Conservation (phyloP, 1,284 basidiomycete genomes). For the Trichosporon sp. region DNA sequence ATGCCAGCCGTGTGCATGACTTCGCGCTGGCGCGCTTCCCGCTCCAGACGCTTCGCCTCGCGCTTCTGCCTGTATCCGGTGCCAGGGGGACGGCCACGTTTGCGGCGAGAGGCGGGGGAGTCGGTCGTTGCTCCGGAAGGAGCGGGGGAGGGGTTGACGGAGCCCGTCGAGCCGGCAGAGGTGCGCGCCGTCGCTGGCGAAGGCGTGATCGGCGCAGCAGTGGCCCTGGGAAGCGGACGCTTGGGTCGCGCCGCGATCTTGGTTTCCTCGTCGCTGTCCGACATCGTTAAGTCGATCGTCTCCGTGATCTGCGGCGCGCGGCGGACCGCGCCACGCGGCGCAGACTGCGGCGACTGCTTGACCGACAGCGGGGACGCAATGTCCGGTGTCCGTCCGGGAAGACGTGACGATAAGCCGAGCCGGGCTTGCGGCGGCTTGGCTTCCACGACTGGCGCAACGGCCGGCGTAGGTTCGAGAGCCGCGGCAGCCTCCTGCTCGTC, state of each 20-base stretch:
- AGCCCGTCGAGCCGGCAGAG: too few species aligned
- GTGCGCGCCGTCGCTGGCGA: not conserved
- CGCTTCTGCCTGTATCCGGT: slow-evolving; percentile 19
- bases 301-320: not conserved
- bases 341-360: not conserved
- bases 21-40: slow-evolving; percentile 8
- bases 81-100: slow-evolving; percentile 21
- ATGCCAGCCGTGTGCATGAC: not conserved
- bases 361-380: not conserved
- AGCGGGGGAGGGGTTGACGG: not conserved
- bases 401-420: not conserved
- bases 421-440: slow-evolving; percentile 4
- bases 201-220: not conserved
- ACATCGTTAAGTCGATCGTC: slow-evolving; percentile 19
- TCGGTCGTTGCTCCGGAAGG: not conserved
- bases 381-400: not conserved
- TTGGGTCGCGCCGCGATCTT: not conserved
- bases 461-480: not conserved
- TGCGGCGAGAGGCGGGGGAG: not conserved
- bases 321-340: not conserved
- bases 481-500: slow-evolving; percentile 16
- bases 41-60: slow-evolving; percentile 9
- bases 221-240: not conserved
- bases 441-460: not conserved
- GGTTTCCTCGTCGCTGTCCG: not conserved